Evolutionary conservation across 768 basidiomycete species (phyloP), one percentile per base, ranked within the genome.

Genomic region (Pisolithus microcarpus): DNA sequence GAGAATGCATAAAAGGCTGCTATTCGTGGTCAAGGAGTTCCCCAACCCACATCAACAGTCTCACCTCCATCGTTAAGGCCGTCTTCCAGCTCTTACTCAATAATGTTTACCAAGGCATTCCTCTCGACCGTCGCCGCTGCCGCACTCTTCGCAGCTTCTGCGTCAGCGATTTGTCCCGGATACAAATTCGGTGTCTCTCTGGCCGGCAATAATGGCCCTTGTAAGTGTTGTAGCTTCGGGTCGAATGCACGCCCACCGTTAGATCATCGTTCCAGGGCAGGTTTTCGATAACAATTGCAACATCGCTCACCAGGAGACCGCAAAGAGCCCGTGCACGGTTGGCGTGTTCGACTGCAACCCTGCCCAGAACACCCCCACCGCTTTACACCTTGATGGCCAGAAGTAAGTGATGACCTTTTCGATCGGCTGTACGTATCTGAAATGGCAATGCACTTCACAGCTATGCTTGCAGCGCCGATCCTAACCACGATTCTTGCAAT

Each of bases 311-410:
- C 55, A 61, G 0, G 43, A 66, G 40, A 65, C 60, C n/a, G 64
- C 67, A 37, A 63, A 46, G 23, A 70, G 68, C 47, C 66, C 67
- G 0, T 70, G 68, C 60, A 54, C 1, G 26, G 26, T 7, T 26
- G 26, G 26, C 7, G 26, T 26, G 26, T 26, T 26, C 26, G 26
- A 59, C 1, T 68, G 65, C 53, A 60, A 58, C 24, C 54, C 65
- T n/a, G 49, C 64, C 26, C 68, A 66, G 5, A 54, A 67, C 43
- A 56, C 62, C 3, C 59, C 58, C 46, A 59, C 53, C 19, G 58
- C 58, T 5, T 56, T 61, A 19, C 31, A 48, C 47, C 36, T 48
- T 6, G 16, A 48, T 6, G 47, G 47, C 8, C 36, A 38, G 19
- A 48, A 37, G 47, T 37, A 16, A 8, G 34, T 28, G 1, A 26